These are phyloP conservation scores for Trichoderma sp. DNA, from an alignment of 2,329 filamentous ascomycete species.

Conservation along the genomic window DNA sequence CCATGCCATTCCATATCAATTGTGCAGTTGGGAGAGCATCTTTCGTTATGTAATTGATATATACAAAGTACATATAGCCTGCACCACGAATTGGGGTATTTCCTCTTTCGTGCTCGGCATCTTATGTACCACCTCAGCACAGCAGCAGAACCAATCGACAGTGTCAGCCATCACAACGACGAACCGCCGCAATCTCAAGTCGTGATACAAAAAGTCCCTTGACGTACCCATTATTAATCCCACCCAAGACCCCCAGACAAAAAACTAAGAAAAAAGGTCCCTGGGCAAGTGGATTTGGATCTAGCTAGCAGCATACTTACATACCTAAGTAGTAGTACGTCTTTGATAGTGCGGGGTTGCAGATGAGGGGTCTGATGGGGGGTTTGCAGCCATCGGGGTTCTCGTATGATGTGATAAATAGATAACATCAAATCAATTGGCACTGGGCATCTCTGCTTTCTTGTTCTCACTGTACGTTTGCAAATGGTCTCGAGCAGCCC, in stretches of 20 bases:
- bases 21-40: too few species aligned
- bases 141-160: neutral
- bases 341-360: constrained; percentile 17
- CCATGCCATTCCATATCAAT: too few species aligned
- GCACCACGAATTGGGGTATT: neutral
- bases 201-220: neutral
- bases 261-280: neutral
- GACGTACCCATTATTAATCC: neutral
- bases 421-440: neutral
- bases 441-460: neutral
- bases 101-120: neutral
- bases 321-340: too few species aligned
- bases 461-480: neutral
- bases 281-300: neutral
- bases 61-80: neutral
- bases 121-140: neutral
- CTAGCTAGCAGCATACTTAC: too few species aligned
- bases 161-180: neutral
- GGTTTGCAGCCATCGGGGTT: constrained; percentile 3
- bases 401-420: constrained; percentile 9
- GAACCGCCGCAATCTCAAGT: neutral
- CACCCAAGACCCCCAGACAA: neutral
- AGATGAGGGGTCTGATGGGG: constrained; percentile 14
- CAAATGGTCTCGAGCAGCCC: neutral
- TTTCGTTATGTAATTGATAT: too few species aligned